Conservation (phyloP, 2,329 filamentous ascomycete genomes). For the Coniochaeta ligniaria region DNA sequence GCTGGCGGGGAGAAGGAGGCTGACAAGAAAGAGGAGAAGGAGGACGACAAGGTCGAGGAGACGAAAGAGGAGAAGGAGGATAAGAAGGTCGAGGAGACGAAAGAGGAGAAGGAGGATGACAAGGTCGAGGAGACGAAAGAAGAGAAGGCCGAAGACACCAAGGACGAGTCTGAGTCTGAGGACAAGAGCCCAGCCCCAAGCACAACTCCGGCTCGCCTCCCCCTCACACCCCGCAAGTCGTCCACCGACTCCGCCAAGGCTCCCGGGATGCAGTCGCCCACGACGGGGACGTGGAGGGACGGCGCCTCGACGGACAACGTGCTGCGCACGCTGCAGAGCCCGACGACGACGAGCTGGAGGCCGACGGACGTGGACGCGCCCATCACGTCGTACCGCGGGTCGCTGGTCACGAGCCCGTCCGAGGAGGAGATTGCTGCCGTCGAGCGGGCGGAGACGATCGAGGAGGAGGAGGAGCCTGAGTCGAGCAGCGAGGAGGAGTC, state of each 20-base stretch:
- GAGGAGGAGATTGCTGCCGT: constrained; percentile 30
- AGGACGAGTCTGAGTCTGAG: no score
- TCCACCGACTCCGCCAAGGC: constrained; percentile 5
- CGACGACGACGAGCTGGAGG: constrained; percentile 28
- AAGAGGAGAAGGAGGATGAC: constrained; percentile 7
- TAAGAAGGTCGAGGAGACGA: constrained; percentile 10
- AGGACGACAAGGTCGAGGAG: constrained; percentile 8
- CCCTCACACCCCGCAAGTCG: background rate
- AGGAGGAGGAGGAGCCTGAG: constrained; percentile 30
- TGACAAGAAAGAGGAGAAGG: constrained; percentile 3
- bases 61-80: constrained; percentile 10
- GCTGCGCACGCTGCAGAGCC: constrained; percentile 32
- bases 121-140: constrained; percentile 11
- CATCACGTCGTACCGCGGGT: constrained; percentile 24
- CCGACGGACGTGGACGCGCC: constrained; percentile 22
- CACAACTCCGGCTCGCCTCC: constrained; percentile 3
- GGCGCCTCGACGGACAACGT: constrained; percentile 14
- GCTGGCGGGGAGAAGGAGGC: background rate
- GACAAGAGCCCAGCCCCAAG: background rate
- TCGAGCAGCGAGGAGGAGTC: constrained; percentile 8
- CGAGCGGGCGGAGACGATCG: constrained; percentile 30
- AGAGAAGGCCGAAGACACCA: constrained; percentile 8
- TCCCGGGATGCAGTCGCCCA: constrained; percentile 36
- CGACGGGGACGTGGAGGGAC: constrained; percentile 32
- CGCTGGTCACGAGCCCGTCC: constrained; percentile 23